phyloP scores from a whole-genome alignment of 345 rosid species.

The Hibiscus mutabilis region DNA sequence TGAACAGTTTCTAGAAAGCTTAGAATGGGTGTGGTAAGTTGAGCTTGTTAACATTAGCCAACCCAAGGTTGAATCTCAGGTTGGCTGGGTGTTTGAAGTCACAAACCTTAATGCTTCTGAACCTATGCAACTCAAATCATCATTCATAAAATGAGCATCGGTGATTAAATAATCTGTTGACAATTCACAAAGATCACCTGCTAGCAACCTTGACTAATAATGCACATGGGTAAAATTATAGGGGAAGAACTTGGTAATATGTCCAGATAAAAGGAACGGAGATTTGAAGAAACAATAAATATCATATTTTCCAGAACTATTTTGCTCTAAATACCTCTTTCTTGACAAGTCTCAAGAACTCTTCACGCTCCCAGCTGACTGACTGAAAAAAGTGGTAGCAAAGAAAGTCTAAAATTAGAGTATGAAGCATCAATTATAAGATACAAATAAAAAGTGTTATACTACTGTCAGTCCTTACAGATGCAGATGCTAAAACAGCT shows the following conservation, averaged over 20 bases:
- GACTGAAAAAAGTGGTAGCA: constrained; percentile 47
- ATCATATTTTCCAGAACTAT: background rate
- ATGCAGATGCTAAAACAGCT: constrained; percentile 94
- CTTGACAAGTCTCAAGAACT: constrained; percentile 75
- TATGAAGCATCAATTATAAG: constrained; percentile 11
- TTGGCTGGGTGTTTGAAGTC: background rate
- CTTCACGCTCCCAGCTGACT: constrained; percentile 95
- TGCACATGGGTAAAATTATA: background rate
- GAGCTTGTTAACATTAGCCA: background rate
- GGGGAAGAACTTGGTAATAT: background rate
- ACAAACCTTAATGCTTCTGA: background rate
- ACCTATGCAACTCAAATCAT: background rate
- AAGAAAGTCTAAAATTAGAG: constrained; percentile 11
- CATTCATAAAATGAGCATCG: background rate
- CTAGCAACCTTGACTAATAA: background rate
- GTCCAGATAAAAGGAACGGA: background rate
- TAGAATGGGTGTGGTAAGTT: background rate
- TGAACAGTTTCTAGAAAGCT: background rate
- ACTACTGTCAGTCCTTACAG: constrained; percentile 44
- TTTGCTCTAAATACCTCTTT: constrained; percentile 58
- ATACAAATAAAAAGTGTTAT: background rate
- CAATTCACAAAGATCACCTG: background rate
- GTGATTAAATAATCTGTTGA: background rate
- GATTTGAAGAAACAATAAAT: background rate
- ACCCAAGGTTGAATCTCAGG: background rate